Conservation (phyloP, 2,329 filamentous ascomycete species). For the Colletotrichum costaricense region DNA sequence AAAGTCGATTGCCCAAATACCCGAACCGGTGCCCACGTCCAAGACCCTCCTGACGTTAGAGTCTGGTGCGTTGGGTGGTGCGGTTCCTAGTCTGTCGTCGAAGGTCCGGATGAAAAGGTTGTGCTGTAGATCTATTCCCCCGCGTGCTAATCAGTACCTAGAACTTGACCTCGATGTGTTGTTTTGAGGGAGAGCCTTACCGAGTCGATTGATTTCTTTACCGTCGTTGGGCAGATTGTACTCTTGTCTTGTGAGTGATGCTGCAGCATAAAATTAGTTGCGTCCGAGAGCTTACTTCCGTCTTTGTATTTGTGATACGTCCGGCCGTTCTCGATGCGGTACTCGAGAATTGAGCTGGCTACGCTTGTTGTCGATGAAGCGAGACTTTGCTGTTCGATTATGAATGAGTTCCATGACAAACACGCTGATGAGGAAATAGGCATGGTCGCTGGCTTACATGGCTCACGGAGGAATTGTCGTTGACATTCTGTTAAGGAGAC, state of each 20-base stretch:
- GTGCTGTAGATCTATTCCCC: background rate
- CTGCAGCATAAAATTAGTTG: too few relatives aligned
- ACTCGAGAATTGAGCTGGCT: background rate
- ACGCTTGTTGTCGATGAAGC: background rate
- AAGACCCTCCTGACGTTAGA: conserved; percentile 29
- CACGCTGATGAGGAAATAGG: too few relatives aligned
- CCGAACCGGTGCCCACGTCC: conserved; percentile 45
- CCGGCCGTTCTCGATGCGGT: conserved; percentile 46
- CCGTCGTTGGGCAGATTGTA: conserved; percentile 11
- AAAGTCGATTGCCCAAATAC: conserved; percentile 62
- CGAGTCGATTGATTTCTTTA: background rate
- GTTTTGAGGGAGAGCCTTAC: background rate
- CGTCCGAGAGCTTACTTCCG: background rate
- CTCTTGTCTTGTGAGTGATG: background rate
- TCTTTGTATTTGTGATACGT: conserved; percentile 47
- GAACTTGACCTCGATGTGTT: too few relatives aligned
- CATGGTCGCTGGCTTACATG: background rate
- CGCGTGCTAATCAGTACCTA: background rate
- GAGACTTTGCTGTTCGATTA: background rate
- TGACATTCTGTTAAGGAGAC: background rate
- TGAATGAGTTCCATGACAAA: background rate
- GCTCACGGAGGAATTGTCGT: background rate
- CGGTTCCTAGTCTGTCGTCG: background rate
- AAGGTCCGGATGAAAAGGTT: background rate
- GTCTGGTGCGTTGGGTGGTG: background rate